Base-by-base conservation (phyloP, 192 early-diverging fungal genomes). In the Obelidium mucronatum region DNA sequence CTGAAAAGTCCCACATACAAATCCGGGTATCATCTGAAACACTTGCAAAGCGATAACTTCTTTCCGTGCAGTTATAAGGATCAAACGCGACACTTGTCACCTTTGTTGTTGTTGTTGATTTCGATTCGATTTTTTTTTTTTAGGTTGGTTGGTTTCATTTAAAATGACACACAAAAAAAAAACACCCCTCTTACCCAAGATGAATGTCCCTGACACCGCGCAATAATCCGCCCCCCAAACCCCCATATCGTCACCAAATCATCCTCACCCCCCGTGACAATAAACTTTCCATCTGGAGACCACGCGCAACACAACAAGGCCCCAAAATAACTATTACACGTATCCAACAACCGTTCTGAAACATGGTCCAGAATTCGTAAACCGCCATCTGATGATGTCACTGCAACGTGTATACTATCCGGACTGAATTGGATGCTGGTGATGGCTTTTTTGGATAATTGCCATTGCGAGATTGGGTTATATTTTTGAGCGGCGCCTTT, bases 1-100 rank as follows among this genome's bases (percentile, higher is more conserved):
- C 37, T 53, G 92, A 92, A 79, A 99, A 97, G 78, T 99, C 97
- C 96, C 97, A 97, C 8, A 99, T 77, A n/a, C 93, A 79, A 1
- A 99, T 71, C 65, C 89, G 86, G 5, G 92, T 89, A 78, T 97
- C 95, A 52, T 99, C 95, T 24, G 62, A 62, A 28, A 97, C 93
- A 71, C 93, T 95, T 55, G 90, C 93, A 79, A 99, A 93, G 31
- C 95, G 79, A 79, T 95, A 97, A 26, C 88, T 91, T 42, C 86
- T 78, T n/a, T 92, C 93, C 63, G 90, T 91, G 70, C 92, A 94
- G 51, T 86, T 84, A 84, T 88, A 84, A 4, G 91, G 88, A 76
- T 98, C 97, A 87, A 97, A 98, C 17, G 89, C 89, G 0, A 97
- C 87, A 24, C 83, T 82, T 28, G 87, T 94, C 17, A 83, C 78